These are phyloP conservation scores for Tuber calosporum DNA, from an alignment of 495 filamentous ascomycete genomes.

Conservation along the genomic window DNA sequence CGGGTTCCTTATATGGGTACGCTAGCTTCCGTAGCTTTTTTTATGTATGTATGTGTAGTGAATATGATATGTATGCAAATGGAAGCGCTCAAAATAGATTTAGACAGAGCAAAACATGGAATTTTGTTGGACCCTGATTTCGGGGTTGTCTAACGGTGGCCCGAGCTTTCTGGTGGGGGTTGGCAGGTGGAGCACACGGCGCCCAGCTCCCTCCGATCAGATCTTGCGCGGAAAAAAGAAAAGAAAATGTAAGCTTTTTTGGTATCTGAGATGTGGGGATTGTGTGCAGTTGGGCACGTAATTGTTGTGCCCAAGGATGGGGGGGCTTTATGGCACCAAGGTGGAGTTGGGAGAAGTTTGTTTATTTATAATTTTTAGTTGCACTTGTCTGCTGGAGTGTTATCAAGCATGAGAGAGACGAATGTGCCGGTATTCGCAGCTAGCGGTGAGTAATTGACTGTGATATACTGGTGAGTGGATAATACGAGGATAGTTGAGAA, in stretches of 20 bases:
- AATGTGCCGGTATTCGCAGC: not conserved
- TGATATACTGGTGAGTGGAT: not conserved
- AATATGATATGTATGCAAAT: not conserved
- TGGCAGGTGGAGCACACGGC: not conserved
- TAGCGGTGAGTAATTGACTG: not conserved
- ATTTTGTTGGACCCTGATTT: not conserved
- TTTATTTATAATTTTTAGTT: not conserved
- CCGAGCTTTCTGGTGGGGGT: not conserved
- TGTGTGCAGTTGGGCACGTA: not conserved
- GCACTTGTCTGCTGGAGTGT: not conserved
- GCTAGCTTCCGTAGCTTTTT: not conserved
- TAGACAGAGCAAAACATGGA: not conserved
- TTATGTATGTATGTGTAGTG: not conserved
- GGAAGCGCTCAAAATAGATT: not conserved
- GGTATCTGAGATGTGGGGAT: conserved; percentile 1
- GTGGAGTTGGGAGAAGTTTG: not conserved
- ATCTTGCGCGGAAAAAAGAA: not conserved
- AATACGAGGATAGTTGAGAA: not conserved
- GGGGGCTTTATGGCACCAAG: not conserved
- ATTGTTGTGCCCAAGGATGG: not conserved
- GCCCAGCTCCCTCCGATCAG: not conserved
- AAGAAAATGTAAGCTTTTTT: not conserved
- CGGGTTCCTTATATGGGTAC: not conserved
- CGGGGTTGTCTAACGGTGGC: not conserved
- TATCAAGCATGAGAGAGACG: not conserved